Base-by-base conservation (phyloP, 106 monocot genomes). In the Triglochin maritima region DNA sequence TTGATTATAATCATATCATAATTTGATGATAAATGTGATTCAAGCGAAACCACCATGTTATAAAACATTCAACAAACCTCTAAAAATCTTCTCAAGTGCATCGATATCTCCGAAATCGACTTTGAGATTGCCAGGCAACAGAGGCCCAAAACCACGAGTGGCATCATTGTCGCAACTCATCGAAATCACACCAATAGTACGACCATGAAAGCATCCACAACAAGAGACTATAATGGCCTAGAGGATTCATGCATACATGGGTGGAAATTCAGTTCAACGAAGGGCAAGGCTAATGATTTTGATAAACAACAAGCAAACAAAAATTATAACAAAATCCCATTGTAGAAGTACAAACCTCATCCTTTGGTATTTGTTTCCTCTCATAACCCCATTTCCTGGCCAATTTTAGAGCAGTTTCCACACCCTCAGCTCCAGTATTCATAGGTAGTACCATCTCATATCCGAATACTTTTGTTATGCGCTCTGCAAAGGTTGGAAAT, bases 81-180 rank as follows among this genome's bases (percentile, higher is more conserved):
- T 78, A 59, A 98, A 89, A 50, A 86, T 75, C 71, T 79, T 82
- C 64, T 86, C 84, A 14, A 98, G 84, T 61, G 69, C 88, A 72
- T 77, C 64, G 51, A 60, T 69, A 75, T 98, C 82, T 15, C 98
- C 98, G 79, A 98, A 98, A 78, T 92, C 84, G 79, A 98, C 98
- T 78, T 92, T 98, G 6, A 92, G 57, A 66, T 98, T 86, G 10
- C 91, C 92, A 57, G 88, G 84, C 62, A 98, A 73, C 52, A 98
- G 77, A 7, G 98, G 98, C 41, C 98, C 98, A 77, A 98, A 98
- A 66, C 98, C 98, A 73, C 86, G 77, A 62, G 86, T 88, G 9
- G 98, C 91, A 70, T 92, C 98, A 73, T 98, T 92, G 66, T 92
- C 91, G 63, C 91, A 98, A 66, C 98, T 98, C 98, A 98, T 98